phyloP scores from a whole-genome alignment of 225 moss, liverwort and hornwort species.

The Neckera pumila region DNA sequence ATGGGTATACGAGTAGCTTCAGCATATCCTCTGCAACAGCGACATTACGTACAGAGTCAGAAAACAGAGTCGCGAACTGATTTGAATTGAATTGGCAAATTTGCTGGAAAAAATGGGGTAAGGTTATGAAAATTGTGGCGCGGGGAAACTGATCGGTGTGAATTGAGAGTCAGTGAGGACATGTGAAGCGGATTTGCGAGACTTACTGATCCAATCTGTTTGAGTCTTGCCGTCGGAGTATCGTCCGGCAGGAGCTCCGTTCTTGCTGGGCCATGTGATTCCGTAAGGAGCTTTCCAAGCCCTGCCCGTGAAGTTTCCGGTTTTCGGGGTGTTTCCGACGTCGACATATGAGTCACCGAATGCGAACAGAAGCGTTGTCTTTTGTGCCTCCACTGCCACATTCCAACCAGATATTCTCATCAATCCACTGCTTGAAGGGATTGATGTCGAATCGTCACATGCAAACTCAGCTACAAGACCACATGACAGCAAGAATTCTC shows the following conservation, averaged over 20 bases:
- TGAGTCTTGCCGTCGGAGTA: conserved; percentile 24
- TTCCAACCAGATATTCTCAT: not conserved
- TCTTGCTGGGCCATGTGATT: conserved; percentile 37
- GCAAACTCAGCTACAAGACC: not conserved
- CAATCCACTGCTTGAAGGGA: not conserved
- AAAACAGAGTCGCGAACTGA: not conserved
- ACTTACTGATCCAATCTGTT: conserved; percentile 41
- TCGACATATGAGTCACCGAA: conserved; percentile 72
- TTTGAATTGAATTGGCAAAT: not conserved
- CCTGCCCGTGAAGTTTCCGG: not conserved
- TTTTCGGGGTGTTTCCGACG: conserved; percentile 30
- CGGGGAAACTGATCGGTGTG: no score
- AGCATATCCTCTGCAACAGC: conserved; percentile 15
- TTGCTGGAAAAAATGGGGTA: no score
- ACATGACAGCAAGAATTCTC: not conserved
- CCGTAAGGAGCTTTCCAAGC: conserved; percentile 35
- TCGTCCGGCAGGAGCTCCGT: conserved; percentile 29
- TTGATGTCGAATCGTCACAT: no score
- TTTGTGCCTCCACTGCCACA: conserved; percentile 9
- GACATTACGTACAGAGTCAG: not conserved
- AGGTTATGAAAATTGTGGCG: not conserved
- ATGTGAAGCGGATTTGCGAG: not conserved
- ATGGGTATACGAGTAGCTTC: conserved; percentile 7
- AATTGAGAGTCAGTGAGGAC: not conserved
- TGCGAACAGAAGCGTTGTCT: conserved; percentile 23